A percentile compares a stretch with the other conserved stretches of the same genome.
Evolutionary conservation across 2,329 filamentous ascomycete genomes (phyloP).

Genomic region (Bipolaris sorokiniana): DNA sequence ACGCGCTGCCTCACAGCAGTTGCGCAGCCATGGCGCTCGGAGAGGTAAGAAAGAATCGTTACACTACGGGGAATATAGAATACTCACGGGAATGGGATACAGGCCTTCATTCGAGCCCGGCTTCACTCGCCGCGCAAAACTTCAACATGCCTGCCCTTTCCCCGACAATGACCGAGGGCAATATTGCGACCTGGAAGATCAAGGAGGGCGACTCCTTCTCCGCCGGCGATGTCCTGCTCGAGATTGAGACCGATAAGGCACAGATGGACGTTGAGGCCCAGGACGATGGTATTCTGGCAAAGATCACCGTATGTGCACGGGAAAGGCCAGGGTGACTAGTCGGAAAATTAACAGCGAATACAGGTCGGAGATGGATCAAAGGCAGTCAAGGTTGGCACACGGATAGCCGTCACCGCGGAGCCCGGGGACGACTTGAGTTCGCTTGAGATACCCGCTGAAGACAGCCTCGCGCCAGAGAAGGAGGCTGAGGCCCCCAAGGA

Average conservation of each 20-base stretch:
- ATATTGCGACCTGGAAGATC: constrained; percentile 82
- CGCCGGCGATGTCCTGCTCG: constrained; percentile 84
- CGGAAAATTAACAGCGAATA: constrained; percentile 14
- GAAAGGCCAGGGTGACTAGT: not conserved
- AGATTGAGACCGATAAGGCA: constrained; percentile 94
- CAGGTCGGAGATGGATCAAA: constrained; percentile 73
- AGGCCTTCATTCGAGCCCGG: constrained; percentile 70
- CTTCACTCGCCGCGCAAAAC: constrained; percentile 76
- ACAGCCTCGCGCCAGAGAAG: constrained; percentile 53
- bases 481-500: constrained; percentile 41
- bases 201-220: constrained; percentile 85
- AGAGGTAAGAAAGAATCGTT: constrained; percentile 60
- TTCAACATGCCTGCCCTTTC: constrained; percentile 92
- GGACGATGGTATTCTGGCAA: constrained; percentile 84
- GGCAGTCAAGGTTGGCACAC: constrained; percentile 74
- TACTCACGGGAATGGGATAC: constrained; percentile 27
- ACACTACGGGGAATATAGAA: constrained; percentile 11
- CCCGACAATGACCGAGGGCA: constrained; percentile 92
- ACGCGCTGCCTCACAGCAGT: constrained; percentile 62
- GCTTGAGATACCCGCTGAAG: constrained; percentile 77
- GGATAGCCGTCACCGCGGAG: constrained; percentile 85
- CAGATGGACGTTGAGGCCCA: constrained; percentile 95
- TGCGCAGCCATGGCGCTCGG: constrained; percentile 59
- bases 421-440: constrained; percentile 76
- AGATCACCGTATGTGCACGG: constrained; percentile 66